Evolutionary conservation across 192 early-diverging fungal genomes (phyloP), one percentile per base, ranked within the genome.

Genomic region (Coemansia furcata): DNA sequence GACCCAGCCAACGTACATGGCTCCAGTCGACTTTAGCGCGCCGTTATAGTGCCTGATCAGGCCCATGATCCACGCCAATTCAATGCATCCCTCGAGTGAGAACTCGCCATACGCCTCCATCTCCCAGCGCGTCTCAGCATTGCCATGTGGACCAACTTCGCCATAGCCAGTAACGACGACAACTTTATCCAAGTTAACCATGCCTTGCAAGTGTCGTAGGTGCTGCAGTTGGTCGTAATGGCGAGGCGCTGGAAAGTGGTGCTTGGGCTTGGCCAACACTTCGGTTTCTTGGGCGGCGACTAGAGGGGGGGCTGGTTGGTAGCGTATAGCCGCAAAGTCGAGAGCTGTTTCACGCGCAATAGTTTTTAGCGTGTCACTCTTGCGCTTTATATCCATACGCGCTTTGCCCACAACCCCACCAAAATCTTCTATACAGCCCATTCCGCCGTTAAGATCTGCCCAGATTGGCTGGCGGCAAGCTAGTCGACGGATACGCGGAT

Each of bases 1-100:
- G 30, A 97, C 86, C 95, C 95, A 97, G 54, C 95, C 95, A 82
- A 55, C 52, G 15, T 74, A 74, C 5, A 26, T 33, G 32, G 60
- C 43, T 6, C 60, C 40, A 7, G 67, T 68, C 7, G 55, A 15
- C 40, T 67, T 10, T 9, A 68, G 40, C 15, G n/a, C 36, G 6
- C 67, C 72, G 87, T 90, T 88, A 82, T 89, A 88, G 73, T 92
- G 94, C 75, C 89, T 92, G 82, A 97, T 93, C 67, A 90, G 89
- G 47, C 93, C 93, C 95, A 97, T 95, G 80, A 97, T 93, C 93
- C 95, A 95, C 7, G 94, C 93, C 89, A 97, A 89, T 82, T 97
- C 95, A 72, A 97, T 95, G 71, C 92, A 94, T 21, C 95, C 67
- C 9, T 74, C 72, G 44, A 57, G 50, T 0, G 72, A 47, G 2